These are phyloP conservation scores for Panaeolus cyanescens DNA, from an alignment of 768 basidiomycete species.

Conservation along the genomic window DNA sequence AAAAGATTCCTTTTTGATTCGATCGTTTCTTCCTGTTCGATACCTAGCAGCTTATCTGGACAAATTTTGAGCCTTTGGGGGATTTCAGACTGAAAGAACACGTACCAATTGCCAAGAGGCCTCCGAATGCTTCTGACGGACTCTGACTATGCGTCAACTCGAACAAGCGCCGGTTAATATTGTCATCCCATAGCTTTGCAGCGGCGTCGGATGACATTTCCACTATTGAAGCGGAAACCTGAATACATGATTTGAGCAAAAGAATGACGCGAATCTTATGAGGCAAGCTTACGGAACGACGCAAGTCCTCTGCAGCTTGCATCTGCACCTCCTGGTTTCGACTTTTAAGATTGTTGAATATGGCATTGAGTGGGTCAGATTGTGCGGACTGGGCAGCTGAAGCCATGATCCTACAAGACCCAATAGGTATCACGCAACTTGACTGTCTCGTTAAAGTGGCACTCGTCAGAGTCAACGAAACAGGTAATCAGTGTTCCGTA, in stretches of 20 bases:
- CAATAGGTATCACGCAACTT: not conserved
- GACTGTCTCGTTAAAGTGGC: not conserved
- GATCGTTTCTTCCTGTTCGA: conserved; percentile 78
- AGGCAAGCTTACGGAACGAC: conserved; percentile 61
- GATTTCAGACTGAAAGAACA: conserved; percentile 18
- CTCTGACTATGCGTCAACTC: conserved; percentile 83
- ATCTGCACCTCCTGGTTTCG: conserved; percentile 64
- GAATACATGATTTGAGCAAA: conserved; percentile 9
- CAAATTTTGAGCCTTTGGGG: not conserved
- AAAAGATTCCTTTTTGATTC: conserved; percentile 82
- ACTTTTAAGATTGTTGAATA: conserved; percentile 68
- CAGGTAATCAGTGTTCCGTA: not conserved
- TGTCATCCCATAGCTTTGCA: conserved; percentile 84
- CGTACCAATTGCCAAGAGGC: conserved; percentile 83
- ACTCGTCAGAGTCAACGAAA: conserved; percentile 1
- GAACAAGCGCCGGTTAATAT: conserved; percentile 77
- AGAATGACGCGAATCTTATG: conserved; percentile 10
- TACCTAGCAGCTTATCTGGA: conserved; percentile 72
- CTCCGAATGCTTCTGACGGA: conserved; percentile 80
- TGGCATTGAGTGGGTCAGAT: conserved; percentile 61
- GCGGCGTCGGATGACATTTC: conserved; percentile 84
- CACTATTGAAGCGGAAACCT: conserved; percentile 74
- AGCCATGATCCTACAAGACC: conserved; percentile 61
- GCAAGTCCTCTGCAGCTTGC: conserved; percentile 71
- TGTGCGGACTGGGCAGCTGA: conserved; percentile 58